A percentile compares a stretch with the other conserved stretches of the same genome.
phyloP scores from a whole-genome alignment of 352 stramenopile genomes.

The Phytopythium chamaehyphon region DNA sequence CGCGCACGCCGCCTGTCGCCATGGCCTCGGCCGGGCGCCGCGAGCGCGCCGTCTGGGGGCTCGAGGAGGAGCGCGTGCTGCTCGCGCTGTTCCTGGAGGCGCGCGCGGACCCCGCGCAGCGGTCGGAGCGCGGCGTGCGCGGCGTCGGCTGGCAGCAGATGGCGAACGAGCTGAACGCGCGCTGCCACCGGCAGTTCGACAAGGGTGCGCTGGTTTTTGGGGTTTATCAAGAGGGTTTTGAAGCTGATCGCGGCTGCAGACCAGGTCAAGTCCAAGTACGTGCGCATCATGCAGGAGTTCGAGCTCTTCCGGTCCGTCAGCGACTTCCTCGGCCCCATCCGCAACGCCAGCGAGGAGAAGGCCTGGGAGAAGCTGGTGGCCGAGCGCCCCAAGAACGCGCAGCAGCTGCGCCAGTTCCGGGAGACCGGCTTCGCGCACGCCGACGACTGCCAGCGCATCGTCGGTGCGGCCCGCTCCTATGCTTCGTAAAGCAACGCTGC shows the following conservation, averaged over 20 bases:
- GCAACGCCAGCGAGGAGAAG: conserved; percentile 8
- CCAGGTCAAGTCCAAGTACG: conserved; percentile 34
- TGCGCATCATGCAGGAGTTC: conserved; percentile 26
- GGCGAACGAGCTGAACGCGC: conserved; percentile 18
- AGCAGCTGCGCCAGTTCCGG: conserved; percentile 24
- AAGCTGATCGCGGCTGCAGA: conserved; percentile 8
- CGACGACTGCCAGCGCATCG: conserved; percentile 22
- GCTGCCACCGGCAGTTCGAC: conserved; percentile 17
- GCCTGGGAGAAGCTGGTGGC: conserved; percentile 20
- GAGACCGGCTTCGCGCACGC: conserved; percentile 20
- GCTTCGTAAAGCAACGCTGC: background rate
- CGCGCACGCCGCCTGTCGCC: too few species aligned
- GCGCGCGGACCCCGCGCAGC: conserved; percentile 14
- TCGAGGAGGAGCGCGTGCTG: conserved; percentile 19
- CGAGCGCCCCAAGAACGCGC: conserved; percentile 11
- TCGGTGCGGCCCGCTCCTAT: background rate
- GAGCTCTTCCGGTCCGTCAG: conserved; percentile 21
- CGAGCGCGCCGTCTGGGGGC: conserved; percentile 21
- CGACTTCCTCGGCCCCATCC: conserved; percentile 2
- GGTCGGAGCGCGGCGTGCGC: conserved; percentile 20
- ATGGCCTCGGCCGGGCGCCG: conserved; percentile 24
- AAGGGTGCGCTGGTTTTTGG: conserved; percentile 13
- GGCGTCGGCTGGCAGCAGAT: conserved; percentile 16
- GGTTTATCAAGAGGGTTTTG: too few species aligned
- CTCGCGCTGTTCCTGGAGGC: conserved; percentile 30